Conservation (phyloP, 805 yeast species). For the Grigorovia transvaalensis region DNA sequence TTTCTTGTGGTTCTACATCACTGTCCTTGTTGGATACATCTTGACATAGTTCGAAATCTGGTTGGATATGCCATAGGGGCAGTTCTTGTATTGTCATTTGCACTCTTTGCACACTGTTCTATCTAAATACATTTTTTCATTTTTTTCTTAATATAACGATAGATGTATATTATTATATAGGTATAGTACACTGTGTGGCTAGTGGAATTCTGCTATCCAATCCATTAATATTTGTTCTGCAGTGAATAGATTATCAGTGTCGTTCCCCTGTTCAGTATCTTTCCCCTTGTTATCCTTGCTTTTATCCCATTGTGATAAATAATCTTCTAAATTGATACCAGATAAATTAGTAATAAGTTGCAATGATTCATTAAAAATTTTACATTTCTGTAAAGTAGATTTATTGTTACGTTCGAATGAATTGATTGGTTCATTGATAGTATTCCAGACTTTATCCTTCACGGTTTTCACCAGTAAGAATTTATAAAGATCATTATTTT, state of each 20-base stretch:
- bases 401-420: background rate
- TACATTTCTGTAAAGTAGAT: slow-evolving; percentile 4
- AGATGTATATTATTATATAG: no score
- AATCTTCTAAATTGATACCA: slow-evolving; percentile 13
- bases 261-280: background rate
- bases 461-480: slow-evolving; percentile 17
- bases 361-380: slow-evolving; percentile 10
- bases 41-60: slow-evolving; percentile 32
- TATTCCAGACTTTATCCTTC: slow-evolving; percentile 20
- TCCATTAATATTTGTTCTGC: slow-evolving; percentile 14
- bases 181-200: background rate
- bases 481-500: slow-evolving; percentile 16
- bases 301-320: slow-evolving; percentile 9
- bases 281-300: background rate
- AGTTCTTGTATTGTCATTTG: background rate
- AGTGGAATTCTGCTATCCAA: slow-evolving; percentile 17
- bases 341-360: slow-evolving; percentile 7
- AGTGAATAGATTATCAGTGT: slow-evolving; percentile 4
- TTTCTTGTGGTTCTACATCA: slow-evolving; percentile 13
- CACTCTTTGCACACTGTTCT: no score
- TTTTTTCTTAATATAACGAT: no score
- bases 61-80: slow-evolving; percentile 31
- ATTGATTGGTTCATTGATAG: slow-evolving; percentile 3
- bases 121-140: no score
- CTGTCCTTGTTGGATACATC: slow-evolving; percentile 27